These are phyloP conservation scores for Durio zibethinus DNA, from an alignment of 345 rosid genomes.

Conservation along the genomic window DNA sequence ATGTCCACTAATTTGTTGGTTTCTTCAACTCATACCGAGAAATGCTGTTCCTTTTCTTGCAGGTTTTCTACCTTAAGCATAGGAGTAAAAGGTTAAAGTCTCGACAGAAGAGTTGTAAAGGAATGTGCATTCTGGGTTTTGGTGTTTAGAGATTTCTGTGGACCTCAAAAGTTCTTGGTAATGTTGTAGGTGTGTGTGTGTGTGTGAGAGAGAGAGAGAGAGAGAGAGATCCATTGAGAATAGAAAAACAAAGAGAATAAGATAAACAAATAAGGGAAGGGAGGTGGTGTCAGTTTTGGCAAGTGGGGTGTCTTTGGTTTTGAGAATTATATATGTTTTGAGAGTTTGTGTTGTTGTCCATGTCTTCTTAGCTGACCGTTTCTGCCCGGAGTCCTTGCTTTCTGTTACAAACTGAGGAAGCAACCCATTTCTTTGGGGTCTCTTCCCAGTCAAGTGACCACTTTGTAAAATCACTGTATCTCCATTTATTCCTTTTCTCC, in stretches of 20 bases:
- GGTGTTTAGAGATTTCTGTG: constrained; percentile 27
- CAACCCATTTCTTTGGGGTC: constrained; percentile 26
- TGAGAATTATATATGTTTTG: constrained; percentile 31
- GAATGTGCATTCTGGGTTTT: constrained; percentile 32
- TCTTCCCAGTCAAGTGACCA: constrained; percentile 24
- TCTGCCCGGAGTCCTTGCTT: constrained; percentile 30
- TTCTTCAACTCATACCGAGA: constrained; percentile 35
- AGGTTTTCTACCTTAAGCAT: constrained; percentile 31
- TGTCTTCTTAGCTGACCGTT: constrained; percentile 38
- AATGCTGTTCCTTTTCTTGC: constrained; percentile 39
- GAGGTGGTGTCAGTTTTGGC: constrained; percentile 64
- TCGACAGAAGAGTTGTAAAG: constrained; percentile 20
- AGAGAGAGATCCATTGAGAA: constrained; percentile 30
- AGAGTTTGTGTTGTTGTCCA: constrained; percentile 30
- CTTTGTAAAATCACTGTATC: constrained; percentile 23
- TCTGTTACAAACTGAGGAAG: constrained; percentile 40
- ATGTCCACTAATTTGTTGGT: constrained; percentile 48
- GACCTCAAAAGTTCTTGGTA: constrained; percentile 26
- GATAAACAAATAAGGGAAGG: constrained; percentile 31
- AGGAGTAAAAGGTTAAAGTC: constrained; percentile 5
- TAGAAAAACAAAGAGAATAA: constrained; percentile 23
- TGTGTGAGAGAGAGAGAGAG: not conserved
- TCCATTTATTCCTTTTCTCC: constrained; percentile 20
- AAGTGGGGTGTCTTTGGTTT: constrained; percentile 50
- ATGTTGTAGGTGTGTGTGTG: constrained; percentile 17